phyloP scores from a whole-genome alignment of 805 yeast genomes.

The Ogataea pini region DNA sequence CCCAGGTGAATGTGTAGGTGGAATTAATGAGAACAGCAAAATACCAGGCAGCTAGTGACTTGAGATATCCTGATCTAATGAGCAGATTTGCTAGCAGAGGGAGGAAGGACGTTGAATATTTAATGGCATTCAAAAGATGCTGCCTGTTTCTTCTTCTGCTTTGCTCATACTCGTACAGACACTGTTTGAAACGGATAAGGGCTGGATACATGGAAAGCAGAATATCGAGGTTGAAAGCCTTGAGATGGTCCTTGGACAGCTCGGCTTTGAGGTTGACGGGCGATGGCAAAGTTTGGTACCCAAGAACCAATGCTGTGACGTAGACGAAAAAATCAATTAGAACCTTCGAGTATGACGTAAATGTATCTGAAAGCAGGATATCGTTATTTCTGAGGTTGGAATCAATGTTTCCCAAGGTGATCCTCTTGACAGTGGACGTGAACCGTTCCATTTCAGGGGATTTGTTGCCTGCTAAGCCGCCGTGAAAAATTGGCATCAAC shows the following conservation, averaged over 20 bases:
- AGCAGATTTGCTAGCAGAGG: constrained; percentile 47
- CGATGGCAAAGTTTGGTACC: constrained; percentile 38
- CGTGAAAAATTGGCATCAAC: constrained; percentile 35
- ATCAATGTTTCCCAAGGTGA: constrained; percentile 61
- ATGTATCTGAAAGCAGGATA: constrained; percentile 77
- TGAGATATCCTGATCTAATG: constrained; percentile 29
- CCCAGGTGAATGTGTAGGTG: constrained; percentile 84
- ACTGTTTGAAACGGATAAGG: constrained; percentile 78
- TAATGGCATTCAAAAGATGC: constrained; percentile 71
- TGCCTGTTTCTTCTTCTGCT: constrained; percentile 45
- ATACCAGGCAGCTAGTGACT: constrained; percentile 44
- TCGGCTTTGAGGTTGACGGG: constrained; percentile 20
- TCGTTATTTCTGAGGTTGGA: constrained; percentile 68
- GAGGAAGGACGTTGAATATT: constrained; percentile 64
- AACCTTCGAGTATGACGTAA: constrained; percentile 79
- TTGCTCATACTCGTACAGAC: constrained; percentile 63
- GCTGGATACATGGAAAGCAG: constrained; percentile 54
- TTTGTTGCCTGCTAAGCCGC: constrained; percentile 21
- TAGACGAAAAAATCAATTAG: constrained; percentile 69
- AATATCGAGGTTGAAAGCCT: constrained; percentile 33
- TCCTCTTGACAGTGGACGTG: constrained; percentile 50
- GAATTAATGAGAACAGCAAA: constrained; percentile 59
- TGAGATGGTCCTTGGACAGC: constrained; percentile 34
- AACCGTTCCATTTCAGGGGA: constrained; percentile 45
- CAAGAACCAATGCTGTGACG: constrained; percentile 45